Conservation (phyloP, 108 stramenopile genomes). For the Stephanodiscus triporus region DNA sequence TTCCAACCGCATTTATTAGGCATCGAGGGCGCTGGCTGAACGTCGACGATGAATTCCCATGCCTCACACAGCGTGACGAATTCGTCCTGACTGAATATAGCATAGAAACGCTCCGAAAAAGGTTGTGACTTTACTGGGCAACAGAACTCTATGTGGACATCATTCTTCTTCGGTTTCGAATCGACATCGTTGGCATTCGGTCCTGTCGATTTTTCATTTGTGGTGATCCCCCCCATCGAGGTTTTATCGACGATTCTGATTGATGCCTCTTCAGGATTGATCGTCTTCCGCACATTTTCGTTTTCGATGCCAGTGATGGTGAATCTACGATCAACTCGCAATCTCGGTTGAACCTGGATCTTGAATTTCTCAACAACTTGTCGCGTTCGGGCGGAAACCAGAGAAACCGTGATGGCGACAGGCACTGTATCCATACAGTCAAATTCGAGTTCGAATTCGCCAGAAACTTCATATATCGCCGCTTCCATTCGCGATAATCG, state of each 20-base stretch:
- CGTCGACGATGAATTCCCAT: conserved; percentile 12
- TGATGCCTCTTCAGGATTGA: neutral
- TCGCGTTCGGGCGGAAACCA: neutral
- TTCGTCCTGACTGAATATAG: conserved; percentile 9
- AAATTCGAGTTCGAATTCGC: conserved; percentile 1
- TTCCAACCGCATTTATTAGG: no score
- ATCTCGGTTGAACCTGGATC: conserved; percentile 1
- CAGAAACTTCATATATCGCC: neutral
- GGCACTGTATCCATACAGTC: neutral
- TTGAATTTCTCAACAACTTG: neutral
- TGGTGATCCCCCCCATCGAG: neutral
- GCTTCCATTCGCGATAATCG: neutral
- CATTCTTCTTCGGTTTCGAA: no score
- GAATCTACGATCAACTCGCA: conserved; percentile 22
- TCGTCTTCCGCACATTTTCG: conserved; percentile 11
- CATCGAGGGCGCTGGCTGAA: no score
- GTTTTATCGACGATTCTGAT: conserved; percentile 20
- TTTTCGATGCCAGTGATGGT: conserved; percentile 5
- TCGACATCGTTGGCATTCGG: neutral
- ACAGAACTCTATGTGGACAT: neutral
- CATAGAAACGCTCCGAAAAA: neutral
- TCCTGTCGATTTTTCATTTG: neutral
- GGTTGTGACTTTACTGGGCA: neutral
- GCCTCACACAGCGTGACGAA: conserved; percentile 12
- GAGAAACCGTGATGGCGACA: neutral